Percentiles rank a stretch among this genome's conserved stretches.
These are phyloP conservation scores for Medakamo hakoo DNA, from an alignment of 139 green algal genomes.

Conservation along the genomic window DNA sequence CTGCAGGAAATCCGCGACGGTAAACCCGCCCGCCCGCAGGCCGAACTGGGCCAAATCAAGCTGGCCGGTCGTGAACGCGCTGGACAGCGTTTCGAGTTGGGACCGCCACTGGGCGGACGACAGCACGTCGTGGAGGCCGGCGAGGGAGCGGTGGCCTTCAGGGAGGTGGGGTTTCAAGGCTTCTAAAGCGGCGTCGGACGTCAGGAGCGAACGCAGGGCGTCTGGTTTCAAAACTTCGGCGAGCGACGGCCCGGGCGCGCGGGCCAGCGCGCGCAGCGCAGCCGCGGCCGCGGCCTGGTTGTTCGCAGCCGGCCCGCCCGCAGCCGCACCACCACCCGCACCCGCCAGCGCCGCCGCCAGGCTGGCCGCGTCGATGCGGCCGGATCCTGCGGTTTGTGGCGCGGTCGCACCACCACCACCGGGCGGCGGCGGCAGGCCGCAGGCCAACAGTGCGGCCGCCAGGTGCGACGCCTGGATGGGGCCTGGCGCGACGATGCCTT, in stretches of 20 bases:
- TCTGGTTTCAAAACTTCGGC: neutral
- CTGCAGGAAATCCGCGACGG: constrained; percentile 1
- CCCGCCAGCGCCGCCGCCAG: neutral
- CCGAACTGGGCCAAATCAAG: constrained; percentile 3
- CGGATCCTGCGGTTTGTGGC: too few species aligned
- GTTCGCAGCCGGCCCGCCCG: too few species aligned
- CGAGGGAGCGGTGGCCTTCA: neutral
- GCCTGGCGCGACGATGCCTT: too few species aligned
- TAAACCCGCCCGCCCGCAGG: neutral
- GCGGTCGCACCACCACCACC: neutral
- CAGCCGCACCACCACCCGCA: neutral
- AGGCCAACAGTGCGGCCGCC: neutral
- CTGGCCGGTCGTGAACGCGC: neutral
- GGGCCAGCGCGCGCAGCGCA: too few species aligned
- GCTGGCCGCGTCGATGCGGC: neutral
- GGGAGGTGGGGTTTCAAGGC: neutral
- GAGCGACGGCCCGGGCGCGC: neutral
- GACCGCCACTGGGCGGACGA: neutral
- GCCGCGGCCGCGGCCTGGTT: too few species aligned
- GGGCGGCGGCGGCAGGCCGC: neutral
- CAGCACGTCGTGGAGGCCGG: neutral
- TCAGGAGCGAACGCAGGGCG: neutral
- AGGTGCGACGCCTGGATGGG: neutral
- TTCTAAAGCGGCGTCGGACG: neutral
- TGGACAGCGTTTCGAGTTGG: neutral